These are phyloP conservation scores for Sesbania bispinosa DNA, from an alignment of 306 rosid species.

Conservation along the genomic window DNA sequence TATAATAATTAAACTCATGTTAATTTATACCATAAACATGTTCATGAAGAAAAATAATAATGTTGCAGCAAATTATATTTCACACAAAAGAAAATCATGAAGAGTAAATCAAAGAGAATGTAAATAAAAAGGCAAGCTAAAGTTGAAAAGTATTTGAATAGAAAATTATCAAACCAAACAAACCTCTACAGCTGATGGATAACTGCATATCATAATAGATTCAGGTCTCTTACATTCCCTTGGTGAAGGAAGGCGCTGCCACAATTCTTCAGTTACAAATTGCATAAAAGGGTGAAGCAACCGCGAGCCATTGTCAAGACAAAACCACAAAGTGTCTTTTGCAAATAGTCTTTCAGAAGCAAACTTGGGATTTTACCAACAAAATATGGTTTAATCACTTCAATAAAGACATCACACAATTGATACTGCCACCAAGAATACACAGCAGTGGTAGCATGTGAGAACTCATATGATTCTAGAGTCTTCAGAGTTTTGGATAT, in stretches of 20 bases:
- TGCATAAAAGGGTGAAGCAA: constrained; percentile 99
- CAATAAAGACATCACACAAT: constrained; percentile 94
- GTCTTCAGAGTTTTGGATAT: constrained; percentile 53
- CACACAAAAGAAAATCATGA: no score
- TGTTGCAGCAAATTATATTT: no score
- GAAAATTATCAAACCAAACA: constrained; percentile 25
- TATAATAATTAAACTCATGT: no score
- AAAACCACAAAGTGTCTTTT: constrained; percentile 83
- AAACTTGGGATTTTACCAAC: constrained; percentile 56
- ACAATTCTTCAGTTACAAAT: constrained; percentile 88
- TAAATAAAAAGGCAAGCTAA: no score
- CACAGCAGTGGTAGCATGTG: constrained; percentile 81
- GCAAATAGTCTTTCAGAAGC: constrained; percentile 62
- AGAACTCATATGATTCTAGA: constrained; percentile 62
- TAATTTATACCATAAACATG: no score
- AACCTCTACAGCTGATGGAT: constrained; percentile 77
- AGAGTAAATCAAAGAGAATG: neutral
- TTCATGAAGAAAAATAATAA: no score
- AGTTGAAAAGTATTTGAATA: neutral
- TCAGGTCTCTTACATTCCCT: constrained; percentile 46
- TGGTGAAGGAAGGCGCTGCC: constrained; percentile 96
- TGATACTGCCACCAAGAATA: constrained; percentile 97
- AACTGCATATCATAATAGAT: constrained; percentile 77
- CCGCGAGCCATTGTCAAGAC: constrained; percentile 89
- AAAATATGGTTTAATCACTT: constrained; percentile 88